Evolutionary conservation across 768 basidiomycete genomes (phyloP), one percentile per base, ranked within the genome.

Genomic region (Candolleomyces aberdarensis): DNA sequence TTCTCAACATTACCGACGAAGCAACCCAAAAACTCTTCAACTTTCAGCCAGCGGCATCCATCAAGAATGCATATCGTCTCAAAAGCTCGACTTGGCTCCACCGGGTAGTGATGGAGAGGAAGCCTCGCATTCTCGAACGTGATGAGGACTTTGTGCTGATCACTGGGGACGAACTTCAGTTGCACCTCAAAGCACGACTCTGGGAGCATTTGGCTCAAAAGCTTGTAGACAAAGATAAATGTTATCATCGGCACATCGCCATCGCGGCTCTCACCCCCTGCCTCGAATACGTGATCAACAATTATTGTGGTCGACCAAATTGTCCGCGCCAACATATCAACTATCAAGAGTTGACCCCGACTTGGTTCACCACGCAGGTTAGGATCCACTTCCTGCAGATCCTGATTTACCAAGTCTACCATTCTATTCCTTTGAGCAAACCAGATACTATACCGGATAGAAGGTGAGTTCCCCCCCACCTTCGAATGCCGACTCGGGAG

Each of bases 11-110:
- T 1, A 40, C 64, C n/a, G 60, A 62, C 5, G 2, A 40, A 2
- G 61, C 55, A 0, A 63, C 78, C n/a, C 72, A 66, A 58, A 72
- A 64, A 54, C 57, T 80, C 3, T 78, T 83, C 50, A 74, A 71
- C 0, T 67, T 80, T 50, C 64, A 59, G 15, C 54, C 26, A 40
- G 60, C 64, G 10, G 46, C 49, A 1, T 59, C 67, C n/a, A 60
- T 69, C 5, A 70, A 72, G 11, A 72, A 75, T 44, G 64, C 63
- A 22, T 74, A 72, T 60, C 22, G 68, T 7, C 40, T 78, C 13
- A 69, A n/a, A 36, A 47, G 14, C 58, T 67, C 40, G 53, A 61
- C 60, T 1, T 31, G 55, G 26, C 10, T 58, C 0, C 49, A 57
- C 39, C 19, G 50, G 10, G 22, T 32, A 10, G 44, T 44, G 19